Percentiles rank a stretch among this genome's conserved stretches.
These are phyloP conservation scores for Starmerella apis DNA, from an alignment of 805 yeast species.

Conservation along the genomic window DNA sequence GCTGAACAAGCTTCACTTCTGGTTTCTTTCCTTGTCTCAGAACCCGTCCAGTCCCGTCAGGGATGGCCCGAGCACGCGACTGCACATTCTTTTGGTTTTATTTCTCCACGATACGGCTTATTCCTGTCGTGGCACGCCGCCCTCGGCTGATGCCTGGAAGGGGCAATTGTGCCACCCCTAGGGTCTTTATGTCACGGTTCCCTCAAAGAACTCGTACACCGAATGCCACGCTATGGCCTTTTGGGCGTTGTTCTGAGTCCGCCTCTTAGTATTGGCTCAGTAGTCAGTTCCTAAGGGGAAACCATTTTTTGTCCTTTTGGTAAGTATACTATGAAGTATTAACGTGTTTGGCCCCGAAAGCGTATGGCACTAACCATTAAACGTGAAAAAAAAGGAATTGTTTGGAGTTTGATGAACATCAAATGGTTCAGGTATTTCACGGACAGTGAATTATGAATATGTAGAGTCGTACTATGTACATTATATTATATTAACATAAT, in stretches of 20 bases:
- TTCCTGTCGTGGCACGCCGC: constrained; percentile 27
- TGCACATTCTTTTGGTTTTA: constrained; percentile 4
- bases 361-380: constrained; percentile 2
- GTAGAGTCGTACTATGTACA: too few relatives aligned
- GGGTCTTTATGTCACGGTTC: constrained; percentile 9
- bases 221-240: constrained; percentile 6
- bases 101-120: constrained; percentile 14
- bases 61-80: constrained; percentile 4
- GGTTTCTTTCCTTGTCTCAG: background rate
- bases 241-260: background rate
- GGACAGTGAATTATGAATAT: too few relatives aligned
- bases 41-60: background rate
- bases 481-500: too few relatives aligned
- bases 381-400: background rate
- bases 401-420: background rate
- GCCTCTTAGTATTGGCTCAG: constrained; percentile 2
- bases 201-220: constrained; percentile 9
- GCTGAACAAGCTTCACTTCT: background rate
- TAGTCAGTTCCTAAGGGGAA: background rate
- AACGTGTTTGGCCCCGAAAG: background rate
- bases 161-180: constrained; percentile 7
- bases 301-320: background rate
- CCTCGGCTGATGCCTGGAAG: constrained; percentile 7
- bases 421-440: background rate
- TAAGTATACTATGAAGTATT: background rate